Conservation (phyloP, 805 yeast species). For the baker's yeast (Saccharomyces cerevisiae) region DNA sequence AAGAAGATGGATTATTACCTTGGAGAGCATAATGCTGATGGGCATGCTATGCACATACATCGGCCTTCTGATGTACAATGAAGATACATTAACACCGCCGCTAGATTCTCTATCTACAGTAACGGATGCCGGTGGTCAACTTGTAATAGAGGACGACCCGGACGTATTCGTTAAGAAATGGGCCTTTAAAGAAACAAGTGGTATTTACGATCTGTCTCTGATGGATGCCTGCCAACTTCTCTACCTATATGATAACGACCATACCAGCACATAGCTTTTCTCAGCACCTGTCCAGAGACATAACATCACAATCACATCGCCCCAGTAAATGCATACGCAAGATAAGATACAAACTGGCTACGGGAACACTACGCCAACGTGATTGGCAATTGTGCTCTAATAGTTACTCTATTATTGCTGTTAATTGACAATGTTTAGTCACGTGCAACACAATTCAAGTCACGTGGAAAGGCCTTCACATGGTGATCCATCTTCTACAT, state of each 20-base stretch:
- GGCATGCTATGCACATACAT: slow-evolving; percentile 65
- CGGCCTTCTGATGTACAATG: slow-evolving; percentile 61
- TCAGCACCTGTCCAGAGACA: not conserved
- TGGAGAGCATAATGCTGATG: slow-evolving; percentile 66
- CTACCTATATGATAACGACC: slow-evolving; percentile 30
- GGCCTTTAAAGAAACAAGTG: slow-evolving; percentile 59
- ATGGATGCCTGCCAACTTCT: slow-evolving; percentile 58
- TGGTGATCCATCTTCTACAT: not conserved
- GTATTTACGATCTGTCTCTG: slow-evolving; percentile 80
- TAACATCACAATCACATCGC: not conserved
- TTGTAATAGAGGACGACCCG: slow-evolving; percentile 22
- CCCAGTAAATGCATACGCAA: not conserved
- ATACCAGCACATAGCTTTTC: not conserved
- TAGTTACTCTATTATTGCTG: not conserved
- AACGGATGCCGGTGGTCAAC: slow-evolving; percentile 53
- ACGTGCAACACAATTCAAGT: not conserved
- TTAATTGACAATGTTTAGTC: not conserved
- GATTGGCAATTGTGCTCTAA: not conserved
- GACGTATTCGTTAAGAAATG: slow-evolving; percentile 26
- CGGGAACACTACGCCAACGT: not conserved
- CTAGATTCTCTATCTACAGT: slow-evolving; percentile 55
- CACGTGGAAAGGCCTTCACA: not conserved
- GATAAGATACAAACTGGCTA: not conserved
- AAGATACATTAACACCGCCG: slow-evolving; percentile 60
- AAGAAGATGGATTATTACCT: slow-evolving; percentile 81